Evolutionary conservation across 495 filamentous ascomycete genomes (phyloP).

Genomic region (Cudoniella acicularis): DNA sequence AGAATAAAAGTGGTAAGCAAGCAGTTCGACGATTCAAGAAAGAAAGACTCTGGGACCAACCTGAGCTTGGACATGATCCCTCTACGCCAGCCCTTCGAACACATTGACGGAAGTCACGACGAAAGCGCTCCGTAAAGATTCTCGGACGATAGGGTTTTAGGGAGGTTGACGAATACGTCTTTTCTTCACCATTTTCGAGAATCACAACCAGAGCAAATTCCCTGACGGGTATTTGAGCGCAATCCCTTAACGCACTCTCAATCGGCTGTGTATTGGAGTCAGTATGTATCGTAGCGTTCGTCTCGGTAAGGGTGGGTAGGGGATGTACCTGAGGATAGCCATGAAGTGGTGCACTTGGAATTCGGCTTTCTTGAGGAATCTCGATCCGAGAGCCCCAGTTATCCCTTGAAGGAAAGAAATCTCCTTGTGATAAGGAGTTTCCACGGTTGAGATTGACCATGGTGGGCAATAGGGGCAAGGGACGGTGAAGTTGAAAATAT

Average conservation of each 20-base stretch:
- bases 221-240: slow-evolving; percentile 8
- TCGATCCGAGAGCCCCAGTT: slow-evolving; percentile 13
- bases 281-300: too few species aligned
- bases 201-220: slow-evolving; percentile 18
- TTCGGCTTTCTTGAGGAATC: slow-evolving; percentile 2
- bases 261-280: slow-evolving; percentile 14
- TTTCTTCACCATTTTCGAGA: slow-evolving; percentile 19
- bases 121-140: slow-evolving; percentile 11
- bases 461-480: slow-evolving; percentile 7
- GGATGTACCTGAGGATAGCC: slow-evolving; percentile 10
- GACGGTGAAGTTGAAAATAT: neutral
- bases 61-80: neutral
- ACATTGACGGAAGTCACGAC: neutral
- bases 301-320: too few species aligned
- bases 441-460: slow-evolving; percentile 14
- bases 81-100: neutral
- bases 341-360: neutral
- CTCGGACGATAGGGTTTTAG: neutral
- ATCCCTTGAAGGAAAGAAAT: slow-evolving; percentile 10
- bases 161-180: slow-evolving; percentile 11
- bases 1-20: neutral
- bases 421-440: slow-evolving; percentile 5
- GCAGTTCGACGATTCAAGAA: neutral
- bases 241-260: slow-evolving; percentile 16
- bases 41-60: neutral